Evolutionary conservation across 208 protist genomes (phyloP).

Genomic region (Trypanosoma lewisi): DNA sequence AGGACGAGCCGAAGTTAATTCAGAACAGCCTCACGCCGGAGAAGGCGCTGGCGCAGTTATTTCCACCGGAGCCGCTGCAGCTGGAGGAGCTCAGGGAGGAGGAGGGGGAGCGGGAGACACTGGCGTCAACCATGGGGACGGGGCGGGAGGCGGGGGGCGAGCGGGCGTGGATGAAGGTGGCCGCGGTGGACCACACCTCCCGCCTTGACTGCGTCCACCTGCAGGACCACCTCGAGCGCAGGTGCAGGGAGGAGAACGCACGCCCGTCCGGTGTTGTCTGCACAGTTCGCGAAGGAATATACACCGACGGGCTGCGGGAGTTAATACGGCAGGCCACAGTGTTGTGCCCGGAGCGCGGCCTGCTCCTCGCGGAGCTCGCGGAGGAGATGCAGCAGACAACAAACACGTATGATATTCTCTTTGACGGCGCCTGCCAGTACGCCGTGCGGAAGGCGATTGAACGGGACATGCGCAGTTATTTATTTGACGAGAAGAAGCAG

Average conservation of each 20-base stretch:
- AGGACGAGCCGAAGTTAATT: constrained; percentile 2
- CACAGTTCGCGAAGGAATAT: constrained; percentile 72
- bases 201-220: constrained; percentile 73
- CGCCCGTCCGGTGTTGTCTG: constrained; percentile 67
- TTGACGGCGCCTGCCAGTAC: constrained; percentile 84
- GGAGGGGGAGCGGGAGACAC: constrained; percentile 5
- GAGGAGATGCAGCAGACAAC: constrained; percentile 62
- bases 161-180: constrained; percentile 46
- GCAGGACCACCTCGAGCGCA: constrained; percentile 65
- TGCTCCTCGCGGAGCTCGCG: constrained; percentile 69
- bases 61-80: constrained; percentile 34
- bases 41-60: constrained; percentile 34
- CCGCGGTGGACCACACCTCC: constrained; percentile 50
- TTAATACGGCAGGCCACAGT: constrained; percentile 86
- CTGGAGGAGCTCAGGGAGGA: background rate
- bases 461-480: constrained; percentile 61
- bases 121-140: too few relatives aligned
- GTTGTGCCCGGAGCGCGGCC: constrained; percentile 81
- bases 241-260: constrained; percentile 59
- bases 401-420: constrained; percentile 82
- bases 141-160: too few relatives aligned
- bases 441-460: constrained; percentile 87
- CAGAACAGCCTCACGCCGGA: constrained; percentile 30
- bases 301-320: constrained; percentile 73
- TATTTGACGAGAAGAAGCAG: constrained; percentile 60